A percentile compares a stretch with the other conserved stretches of the same genome.
These are phyloP conservation scores for Zygoascus meyerae DNA, from an alignment of 1,139 yeast genomes.

Conservation along the genomic window DNA sequence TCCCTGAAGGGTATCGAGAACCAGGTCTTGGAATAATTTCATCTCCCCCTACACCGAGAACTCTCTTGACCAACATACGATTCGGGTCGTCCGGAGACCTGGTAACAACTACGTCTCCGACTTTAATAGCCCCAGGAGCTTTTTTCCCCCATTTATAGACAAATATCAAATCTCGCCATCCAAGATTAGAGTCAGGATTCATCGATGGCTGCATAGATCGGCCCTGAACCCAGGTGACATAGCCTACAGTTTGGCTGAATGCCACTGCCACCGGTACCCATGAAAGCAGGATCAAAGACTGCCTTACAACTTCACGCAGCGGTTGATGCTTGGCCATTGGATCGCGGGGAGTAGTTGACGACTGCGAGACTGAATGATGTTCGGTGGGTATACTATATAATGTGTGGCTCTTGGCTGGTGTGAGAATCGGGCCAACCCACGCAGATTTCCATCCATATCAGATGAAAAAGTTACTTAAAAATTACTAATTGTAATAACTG, in stretches of 20 bases:
- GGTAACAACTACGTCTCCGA: conserved; percentile 73
- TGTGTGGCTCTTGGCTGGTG: too few species aligned
- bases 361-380: too few species aligned
- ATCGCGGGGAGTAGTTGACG: too few species aligned
- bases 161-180: conserved; percentile 58
- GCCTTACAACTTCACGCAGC: conserved; percentile 2
- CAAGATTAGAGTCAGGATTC: conserved; percentile 56
- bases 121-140: conserved; percentile 41
- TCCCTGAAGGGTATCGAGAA: conserved; percentile 55
- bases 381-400: too few species aligned
- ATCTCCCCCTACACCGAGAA: conserved; percentile 72
- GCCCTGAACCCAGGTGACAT: conserved; percentile 75
- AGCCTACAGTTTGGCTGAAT: conserved; percentile 63
- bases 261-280: conserved; percentile 83
- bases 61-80: conserved; percentile 65
- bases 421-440: too few species aligned
- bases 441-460: too few species aligned
- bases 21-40: conserved; percentile 46
- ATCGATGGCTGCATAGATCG: conserved; percentile 85
- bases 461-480: too few species aligned
- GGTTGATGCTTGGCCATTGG: not conserved
- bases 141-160: conserved; percentile 60
- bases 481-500: too few species aligned
- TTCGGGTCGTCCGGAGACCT: conserved; percentile 77
- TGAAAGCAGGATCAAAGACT: conserved; percentile 15